Conservation (phyloP, 2,329 filamentous ascomycete genomes). For the Fusarium subglutinans region DNA sequence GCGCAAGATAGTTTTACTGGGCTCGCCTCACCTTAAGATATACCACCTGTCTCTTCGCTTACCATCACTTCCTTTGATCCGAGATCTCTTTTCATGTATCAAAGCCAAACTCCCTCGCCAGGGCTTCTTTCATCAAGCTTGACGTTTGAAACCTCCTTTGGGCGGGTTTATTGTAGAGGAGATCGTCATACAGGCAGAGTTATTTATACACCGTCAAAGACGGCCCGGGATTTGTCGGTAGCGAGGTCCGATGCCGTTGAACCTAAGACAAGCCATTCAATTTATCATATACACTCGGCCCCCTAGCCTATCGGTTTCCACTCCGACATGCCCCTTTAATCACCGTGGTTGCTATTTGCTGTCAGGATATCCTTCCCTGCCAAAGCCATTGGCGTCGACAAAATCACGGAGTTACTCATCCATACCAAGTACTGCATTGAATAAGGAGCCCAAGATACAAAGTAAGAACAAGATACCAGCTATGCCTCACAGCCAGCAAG, state of each 20-base stretch:
- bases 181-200: constrained; percentile 6
- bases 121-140: neutral
- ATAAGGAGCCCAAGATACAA: neutral
- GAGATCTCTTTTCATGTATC: neutral
- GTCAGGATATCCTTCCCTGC: neutral
- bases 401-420: constrained; percentile 3
- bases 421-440: neutral
- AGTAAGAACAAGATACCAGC: neutral
- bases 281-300: constrained; percentile 1
- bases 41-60: neutral
- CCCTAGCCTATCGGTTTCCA: constrained; percentile 7
- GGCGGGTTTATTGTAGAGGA: neutral
- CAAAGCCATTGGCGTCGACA: neutral
- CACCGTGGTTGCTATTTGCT: neutral
- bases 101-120: neutral
- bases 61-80: neutral
- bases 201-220: constrained; percentile 5
- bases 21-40: neutral
- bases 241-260: constrained; percentile 25
- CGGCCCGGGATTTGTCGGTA: constrained; percentile 10
- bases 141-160: neutral
- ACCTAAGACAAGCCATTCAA: constrained; percentile 19
- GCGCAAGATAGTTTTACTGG: neutral
- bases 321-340: neutral
- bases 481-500: constrained; percentile 30